A percentile compares a stretch with the other conserved stretches of the same genome.
phyloP scores from a whole-genome alignment of 495 filamentous ascomycete species.

The Tuber melanosporum region DNA sequence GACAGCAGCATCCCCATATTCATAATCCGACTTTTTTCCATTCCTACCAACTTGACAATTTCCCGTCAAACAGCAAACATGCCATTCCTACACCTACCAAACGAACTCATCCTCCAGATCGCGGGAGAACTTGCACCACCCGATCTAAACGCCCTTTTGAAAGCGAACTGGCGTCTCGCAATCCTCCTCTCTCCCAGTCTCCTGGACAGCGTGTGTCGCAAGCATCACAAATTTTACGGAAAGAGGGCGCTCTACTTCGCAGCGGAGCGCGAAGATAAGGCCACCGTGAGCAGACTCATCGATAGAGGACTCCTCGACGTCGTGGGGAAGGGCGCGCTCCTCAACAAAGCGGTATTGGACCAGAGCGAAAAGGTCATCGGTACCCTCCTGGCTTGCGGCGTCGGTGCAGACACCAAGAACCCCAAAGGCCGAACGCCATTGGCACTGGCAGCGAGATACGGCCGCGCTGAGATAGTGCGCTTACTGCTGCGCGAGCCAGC shows the following conservation, averaged over 20 bases:
- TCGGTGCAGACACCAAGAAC: conserved; percentile 28
- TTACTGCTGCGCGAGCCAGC: conserved; percentile 24
- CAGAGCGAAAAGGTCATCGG: conserved; percentile 31
- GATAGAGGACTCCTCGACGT: background rate
- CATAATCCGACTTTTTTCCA: background rate
- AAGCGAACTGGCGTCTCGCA: conserved; percentile 22
- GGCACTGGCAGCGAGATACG: conserved; percentile 25
- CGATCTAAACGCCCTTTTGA: conserved; percentile 18
- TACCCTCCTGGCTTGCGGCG: conserved; percentile 29
- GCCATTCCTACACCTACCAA: conserved; percentile 26
- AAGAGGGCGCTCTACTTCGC: background rate
- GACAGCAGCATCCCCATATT: background rate
- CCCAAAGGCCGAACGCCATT: conserved; percentile 38
- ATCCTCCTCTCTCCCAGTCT: conserved; percentile 26
- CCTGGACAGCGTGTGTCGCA: background rate
- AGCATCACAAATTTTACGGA: background rate
- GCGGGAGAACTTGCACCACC: conserved; percentile 17
- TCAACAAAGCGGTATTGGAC: background rate
- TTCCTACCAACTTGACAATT: background rate
- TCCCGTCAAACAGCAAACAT: conserved; percentile 1
- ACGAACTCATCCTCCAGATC: conserved; percentile 27
- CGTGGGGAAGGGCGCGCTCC: background rate
- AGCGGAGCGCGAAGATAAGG: background rate
- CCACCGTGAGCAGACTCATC: background rate
- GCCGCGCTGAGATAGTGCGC: conserved; percentile 31